Conservation (phyloP, 805 yeast genomes). For the Millerozyma acaciae region DNA sequence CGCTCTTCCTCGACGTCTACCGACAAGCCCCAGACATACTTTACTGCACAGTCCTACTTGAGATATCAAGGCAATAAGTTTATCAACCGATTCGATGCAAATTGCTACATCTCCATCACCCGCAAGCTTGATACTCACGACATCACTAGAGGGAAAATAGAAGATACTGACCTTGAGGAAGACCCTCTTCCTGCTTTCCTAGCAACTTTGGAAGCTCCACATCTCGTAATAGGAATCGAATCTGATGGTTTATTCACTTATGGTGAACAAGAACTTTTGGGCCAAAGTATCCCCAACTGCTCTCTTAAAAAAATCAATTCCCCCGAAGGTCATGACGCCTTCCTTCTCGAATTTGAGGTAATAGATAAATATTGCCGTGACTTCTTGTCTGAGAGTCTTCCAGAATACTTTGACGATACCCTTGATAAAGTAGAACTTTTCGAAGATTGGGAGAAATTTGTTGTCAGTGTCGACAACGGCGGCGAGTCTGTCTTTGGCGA, state of each 20-base stretch:
- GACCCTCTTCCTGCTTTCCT: constrained; percentile 51
- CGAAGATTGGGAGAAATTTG: constrained; percentile 38
- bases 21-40: constrained; percentile 53
- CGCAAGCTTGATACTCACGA: constrained; percentile 95
- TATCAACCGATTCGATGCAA: constrained; percentile 87
- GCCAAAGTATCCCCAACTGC: constrained; percentile 68
- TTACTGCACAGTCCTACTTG: constrained; percentile 92
- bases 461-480: constrained; percentile 37
- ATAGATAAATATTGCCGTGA: constrained; percentile 68
- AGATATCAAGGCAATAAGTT: constrained; percentile 94
- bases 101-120: constrained; percentile 91
- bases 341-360: constrained; percentile 79
- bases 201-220: constrained; percentile 61
- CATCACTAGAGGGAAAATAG: constrained; percentile 70
- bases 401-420: constrained; percentile 49
- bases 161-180: constrained; percentile 26
- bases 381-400: constrained; percentile 56
- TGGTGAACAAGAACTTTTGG: constrained; percentile 84
- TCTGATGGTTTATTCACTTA: constrained; percentile 92
- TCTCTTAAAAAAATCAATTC: constrained; percentile 70
- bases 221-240: constrained; percentile 80
- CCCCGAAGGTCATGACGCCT: constrained; percentile 98
- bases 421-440: constrained; percentile 41
- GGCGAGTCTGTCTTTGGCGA: constrained; percentile 82
- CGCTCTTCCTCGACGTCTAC: constrained; percentile 15